Conservation (phyloP, 495 filamentous ascomycete genomes). For the Durotheca rogersii region DNA sequence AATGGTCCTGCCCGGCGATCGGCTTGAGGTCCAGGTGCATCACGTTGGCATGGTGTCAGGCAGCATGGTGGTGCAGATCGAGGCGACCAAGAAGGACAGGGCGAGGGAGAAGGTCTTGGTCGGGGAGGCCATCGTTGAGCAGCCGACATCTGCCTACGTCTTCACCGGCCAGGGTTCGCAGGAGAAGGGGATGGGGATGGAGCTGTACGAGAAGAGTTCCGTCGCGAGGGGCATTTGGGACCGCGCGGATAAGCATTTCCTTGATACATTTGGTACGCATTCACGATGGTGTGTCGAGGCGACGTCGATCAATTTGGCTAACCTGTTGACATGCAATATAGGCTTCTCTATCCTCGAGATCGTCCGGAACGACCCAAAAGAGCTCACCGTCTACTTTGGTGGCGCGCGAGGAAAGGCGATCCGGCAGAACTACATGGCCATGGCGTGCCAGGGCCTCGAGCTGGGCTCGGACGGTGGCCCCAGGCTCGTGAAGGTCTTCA, state of each 20-base stretch:
- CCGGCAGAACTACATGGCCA: constrained; percentile 87
- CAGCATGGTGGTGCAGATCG: constrained; percentile 86
- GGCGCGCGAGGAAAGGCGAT: constrained; percentile 84
- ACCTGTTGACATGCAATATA: constrained; percentile 30
- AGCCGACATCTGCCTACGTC: constrained; percentile 79
- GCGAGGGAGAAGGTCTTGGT: constrained; percentile 79
- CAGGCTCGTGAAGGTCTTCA: constrained; percentile 92
- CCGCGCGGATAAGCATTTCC: constrained; percentile 81
- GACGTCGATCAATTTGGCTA: constrained; percentile 32
- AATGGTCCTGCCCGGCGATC: constrained; percentile 86
- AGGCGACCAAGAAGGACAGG: constrained; percentile 70
- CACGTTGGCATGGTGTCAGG: constrained; percentile 87
- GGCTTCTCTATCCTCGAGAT: constrained; percentile 85
- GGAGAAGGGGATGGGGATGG: constrained; percentile 94
- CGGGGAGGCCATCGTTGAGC: constrained; percentile 85
- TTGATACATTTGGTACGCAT: constrained; percentile 85
- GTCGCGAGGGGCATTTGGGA: constrained; percentile 89
- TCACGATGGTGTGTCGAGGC: no score
- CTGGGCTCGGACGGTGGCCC: constrained; percentile 73
- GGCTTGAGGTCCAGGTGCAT: constrained; percentile 76
- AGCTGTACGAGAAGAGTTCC: constrained; percentile 75
- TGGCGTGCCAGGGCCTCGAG: constrained; percentile 76
- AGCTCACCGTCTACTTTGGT: constrained; percentile 87
- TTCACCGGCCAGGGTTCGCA: constrained; percentile 89
- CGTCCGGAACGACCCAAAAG: constrained; percentile 88